A percentile compares a stretch with the other conserved stretches of the same genome.
Evolutionary conservation across 805 yeast genomes (phyloP).

Genomic region (Metschnikowia lachancei): DNA sequence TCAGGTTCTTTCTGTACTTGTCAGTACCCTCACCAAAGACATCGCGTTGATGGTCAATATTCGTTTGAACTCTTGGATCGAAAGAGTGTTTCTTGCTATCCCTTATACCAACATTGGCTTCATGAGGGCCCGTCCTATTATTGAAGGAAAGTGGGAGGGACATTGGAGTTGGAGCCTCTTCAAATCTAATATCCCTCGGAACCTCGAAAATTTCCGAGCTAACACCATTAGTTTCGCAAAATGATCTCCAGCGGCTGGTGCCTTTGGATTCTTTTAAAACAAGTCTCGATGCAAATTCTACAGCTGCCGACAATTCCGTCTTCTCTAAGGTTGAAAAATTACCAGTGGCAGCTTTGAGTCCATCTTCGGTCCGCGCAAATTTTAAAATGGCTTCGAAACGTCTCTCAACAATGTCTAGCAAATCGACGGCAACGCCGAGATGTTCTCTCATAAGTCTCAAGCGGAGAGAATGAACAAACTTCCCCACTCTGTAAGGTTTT

Average conservation of each 20-base stretch:
- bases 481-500: conserved; percentile 72
- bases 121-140: conserved; percentile 72
- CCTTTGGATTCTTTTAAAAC: conserved; percentile 53
- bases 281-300: conserved; percentile 71
- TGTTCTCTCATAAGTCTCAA: conserved; percentile 96
- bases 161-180: conserved; percentile 29
- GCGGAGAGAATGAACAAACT: conserved; percentile 85
- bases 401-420: conserved; percentile 76
- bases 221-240: conserved; percentile 17
- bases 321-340: conserved; percentile 34
- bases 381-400: conserved; percentile 52
- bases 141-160: conserved; percentile 65
- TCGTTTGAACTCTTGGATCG: conserved; percentile 76
- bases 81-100: conserved; percentile 78
- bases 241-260: conserved; percentile 44
- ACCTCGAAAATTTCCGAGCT: conserved; percentile 10
- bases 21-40: conserved; percentile 78
- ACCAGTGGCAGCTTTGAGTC: conserved; percentile 45
- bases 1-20: conserved; percentile 48
- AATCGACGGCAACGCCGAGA: conserved; percentile 88
- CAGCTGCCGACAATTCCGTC: conserved; percentile 57
- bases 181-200: conserved; percentile 27
- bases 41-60: conserved; percentile 62
- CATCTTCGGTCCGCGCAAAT: conserved; percentile 42
- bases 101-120: conserved; percentile 78